Conservation (phyloP, 2,329 filamentous ascomycete species). For the Coleophoma crateriformis region DNA sequence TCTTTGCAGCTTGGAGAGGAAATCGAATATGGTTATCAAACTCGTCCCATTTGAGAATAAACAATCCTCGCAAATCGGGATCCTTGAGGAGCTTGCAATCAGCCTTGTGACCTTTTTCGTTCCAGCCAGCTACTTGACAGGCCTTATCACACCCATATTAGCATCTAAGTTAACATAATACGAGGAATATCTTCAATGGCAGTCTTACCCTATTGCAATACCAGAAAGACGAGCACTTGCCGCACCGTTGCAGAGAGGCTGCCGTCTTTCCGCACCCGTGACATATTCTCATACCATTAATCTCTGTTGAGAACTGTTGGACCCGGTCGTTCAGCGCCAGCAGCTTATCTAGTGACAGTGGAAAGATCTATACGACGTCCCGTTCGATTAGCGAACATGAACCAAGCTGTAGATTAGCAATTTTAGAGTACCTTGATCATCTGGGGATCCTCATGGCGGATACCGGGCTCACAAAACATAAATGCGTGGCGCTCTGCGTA, state of each 20-base stretch:
- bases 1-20: conserved; percentile 4
- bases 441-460: background rate
- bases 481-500: conserved; percentile 1
- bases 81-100: conserved; percentile 21
- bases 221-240: conserved; percentile 16
- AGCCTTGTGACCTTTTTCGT: conserved; percentile 18
- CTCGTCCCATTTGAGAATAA: conserved; percentile 17
- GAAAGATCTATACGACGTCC: conserved; percentile 2
- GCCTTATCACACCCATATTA: conserved; percentile 11
- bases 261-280: conserved; percentile 12
- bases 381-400: background rate
- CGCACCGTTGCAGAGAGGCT: conserved; percentile 11
- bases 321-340: conserved; percentile 3
- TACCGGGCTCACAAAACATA: conserved; percentile 1
- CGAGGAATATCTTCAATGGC: background rate
- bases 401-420: too few species aligned
- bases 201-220: conserved; percentile 14
- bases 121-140: conserved; percentile 20
- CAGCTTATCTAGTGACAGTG: background rate
- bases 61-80: conserved; percentile 17
- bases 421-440: conserved; percentile 1
- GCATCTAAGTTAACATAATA: background rate
- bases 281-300: conserved; percentile 9
- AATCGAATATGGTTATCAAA: conserved; percentile 17
- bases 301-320: conserved; percentile 8